These are phyloP conservation scores for Fusarium brachygibbosum DNA, from an alignment of 2,329 filamentous ascomycete species.

Conservation along the genomic window DNA sequence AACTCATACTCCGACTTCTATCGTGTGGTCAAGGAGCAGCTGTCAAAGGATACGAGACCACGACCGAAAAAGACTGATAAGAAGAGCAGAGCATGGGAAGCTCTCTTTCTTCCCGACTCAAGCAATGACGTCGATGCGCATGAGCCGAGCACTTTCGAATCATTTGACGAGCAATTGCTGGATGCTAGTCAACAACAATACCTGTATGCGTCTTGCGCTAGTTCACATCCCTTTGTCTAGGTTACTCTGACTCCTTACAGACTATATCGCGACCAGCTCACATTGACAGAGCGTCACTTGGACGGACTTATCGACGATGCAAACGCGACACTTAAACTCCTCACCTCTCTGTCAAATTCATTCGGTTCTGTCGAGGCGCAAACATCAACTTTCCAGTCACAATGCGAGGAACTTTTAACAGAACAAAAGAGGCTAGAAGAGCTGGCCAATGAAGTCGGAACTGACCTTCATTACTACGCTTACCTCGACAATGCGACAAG, in stretches of 20 bases:
- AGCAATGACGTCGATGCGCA: slow-evolving; percentile 39
- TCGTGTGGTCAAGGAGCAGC: slow-evolving; percentile 69
- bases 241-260: slow-evolving; percentile 59
- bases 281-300: slow-evolving; percentile 84
- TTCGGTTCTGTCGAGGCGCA: slow-evolving; percentile 91
- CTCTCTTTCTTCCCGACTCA: slow-evolving; percentile 56
- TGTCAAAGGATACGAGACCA: slow-evolving; percentile 63
- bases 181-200: slow-evolving; percentile 89
- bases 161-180: slow-evolving; percentile 76
- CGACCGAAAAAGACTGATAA: slow-evolving; percentile 58
- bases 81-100: slow-evolving; percentile 64
- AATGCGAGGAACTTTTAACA: slow-evolving; percentile 87
- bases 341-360: slow-evolving; percentile 84
- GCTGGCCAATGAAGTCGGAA: slow-evolving; percentile 86
- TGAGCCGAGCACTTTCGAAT: slow-evolving; percentile 41
- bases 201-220: slow-evolving; percentile 67
- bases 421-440: slow-evolving; percentile 85
- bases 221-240: not conserved
- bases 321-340: slow-evolving; percentile 78
- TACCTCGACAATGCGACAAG: slow-evolving; percentile 93
- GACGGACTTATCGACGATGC: slow-evolving; percentile 83
- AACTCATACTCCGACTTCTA: slow-evolving; percentile 85
- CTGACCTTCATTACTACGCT: slow-evolving; percentile 93
- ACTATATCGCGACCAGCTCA: slow-evolving; percentile 84
- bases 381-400: slow-evolving; percentile 91